These are phyloP conservation scores for Sarcodon sp. DNA, from an alignment of 768 basidiomycete species.

Conservation along the genomic window DNA sequence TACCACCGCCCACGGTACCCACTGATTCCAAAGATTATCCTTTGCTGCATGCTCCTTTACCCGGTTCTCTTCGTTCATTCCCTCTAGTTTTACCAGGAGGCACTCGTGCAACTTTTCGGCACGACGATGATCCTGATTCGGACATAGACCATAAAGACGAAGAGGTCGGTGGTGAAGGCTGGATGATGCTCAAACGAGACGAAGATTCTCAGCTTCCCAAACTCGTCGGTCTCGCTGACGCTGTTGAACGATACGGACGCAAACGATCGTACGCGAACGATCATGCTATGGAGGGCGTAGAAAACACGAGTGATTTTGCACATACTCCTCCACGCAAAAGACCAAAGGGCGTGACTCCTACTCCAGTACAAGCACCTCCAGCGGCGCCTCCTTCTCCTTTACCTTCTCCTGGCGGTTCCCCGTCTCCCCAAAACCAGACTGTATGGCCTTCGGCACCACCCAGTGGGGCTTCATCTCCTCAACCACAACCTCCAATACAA, in stretches of 20 bases:
- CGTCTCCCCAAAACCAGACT: slow-evolving; percentile 40
- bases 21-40: slow-evolving; percentile 76
- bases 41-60: slow-evolving; percentile 62
- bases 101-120: slow-evolving; percentile 66
- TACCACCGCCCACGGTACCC: slow-evolving; percentile 59
- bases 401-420: slow-evolving; percentile 79
- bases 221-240: slow-evolving; percentile 59
- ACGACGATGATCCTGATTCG: slow-evolving; percentile 48
- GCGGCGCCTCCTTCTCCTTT: slow-evolving; percentile 78
- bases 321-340: slow-evolving; percentile 63
- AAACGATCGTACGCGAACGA: slow-evolving; percentile 43
- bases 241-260: slow-evolving; percentile 68
- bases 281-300: slow-evolving; percentile 65
- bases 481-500: slow-evolving; percentile 55
- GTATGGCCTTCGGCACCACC: slow-evolving; percentile 77
- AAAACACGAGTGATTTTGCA: slow-evolving; percentile 35
- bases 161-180: slow-evolving; percentile 50
- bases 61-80: slow-evolving; percentile 59
- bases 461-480: slow-evolving; percentile 63
- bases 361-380: slow-evolving; percentile 49
- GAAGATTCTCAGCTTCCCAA: slow-evolving; percentile 34
- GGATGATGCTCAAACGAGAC: slow-evolving; percentile 65
- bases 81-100: slow-evolving; percentile 75
- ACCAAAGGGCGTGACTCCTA: slow-evolving; percentile 45
- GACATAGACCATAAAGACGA: slow-evolving; percentile 67